Evolutionary conservation across 2,329 filamentous ascomycete species (phyloP), one percentile per base, ranked within the genome.

Genomic region (Fusarium proliferatum): DNA sequence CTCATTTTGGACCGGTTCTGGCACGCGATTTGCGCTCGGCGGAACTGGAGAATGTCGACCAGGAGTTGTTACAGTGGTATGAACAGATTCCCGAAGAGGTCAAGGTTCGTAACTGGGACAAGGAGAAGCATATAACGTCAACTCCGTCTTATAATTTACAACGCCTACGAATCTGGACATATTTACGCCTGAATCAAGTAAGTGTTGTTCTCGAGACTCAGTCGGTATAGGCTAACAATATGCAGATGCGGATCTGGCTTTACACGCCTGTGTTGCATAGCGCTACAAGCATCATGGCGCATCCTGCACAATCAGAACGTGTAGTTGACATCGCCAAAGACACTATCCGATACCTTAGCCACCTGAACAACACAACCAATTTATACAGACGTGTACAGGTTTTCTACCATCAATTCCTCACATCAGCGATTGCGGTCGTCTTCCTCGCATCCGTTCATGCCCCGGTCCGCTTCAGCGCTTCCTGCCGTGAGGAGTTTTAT

Each of bases 201-300:
- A 64, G 83, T 66, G 19, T 21, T 13, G 11, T 3, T 17, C 17
- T 7, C 13, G 26, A 16, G 10, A 39, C 21, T 19, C 23, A 7
- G 2, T 28, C 7, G 4, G 12, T 9, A 21, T 30, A 21, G 15
- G 39, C 71, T 75, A 17, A 79, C 48, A 60, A 26, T 17, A 33
- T 6, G 10, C 61, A 85, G 84, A 94, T 97, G 83, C 92, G 95
- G 9, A 96, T 95, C 65, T 91, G 94, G 80, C 93, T 98, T 34
- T 95, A 97, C 81, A 93, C 94, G 0, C 95, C 95, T 0, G 91
- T 97, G 6, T 85, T 98, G 13, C 94, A 97, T 81, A 96, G 93
- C 23, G 91, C 94, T 7, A 93, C 90, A 17, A 95, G 92, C 76
- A 98, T 98, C 77, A 90, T 93, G 83, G 89, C 92, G 64, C 92